Evolutionary conservation across 192 early-diverging fungal genomes (phyloP).

Genomic region (Coemansia sp.): DNA sequence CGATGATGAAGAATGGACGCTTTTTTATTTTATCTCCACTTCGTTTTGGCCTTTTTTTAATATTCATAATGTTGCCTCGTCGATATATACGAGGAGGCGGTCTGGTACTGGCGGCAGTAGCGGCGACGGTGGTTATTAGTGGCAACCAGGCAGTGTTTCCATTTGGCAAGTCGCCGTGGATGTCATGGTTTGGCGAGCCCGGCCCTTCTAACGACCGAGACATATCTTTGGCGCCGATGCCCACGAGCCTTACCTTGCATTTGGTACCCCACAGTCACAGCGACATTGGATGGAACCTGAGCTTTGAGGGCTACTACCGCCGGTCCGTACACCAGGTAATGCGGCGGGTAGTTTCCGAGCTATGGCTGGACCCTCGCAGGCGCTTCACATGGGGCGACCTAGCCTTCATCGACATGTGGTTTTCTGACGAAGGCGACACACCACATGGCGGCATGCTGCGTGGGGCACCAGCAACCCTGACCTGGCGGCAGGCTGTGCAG

Average conservation of each 20-base stretch:
- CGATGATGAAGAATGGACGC: not conserved
- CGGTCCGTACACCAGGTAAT: constrained; percentile 35
- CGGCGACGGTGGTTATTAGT: constrained; percentile 11
- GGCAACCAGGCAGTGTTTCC: constrained; percentile 35
- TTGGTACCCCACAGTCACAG: constrained; percentile 52
- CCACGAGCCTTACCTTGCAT: constrained; percentile 40
- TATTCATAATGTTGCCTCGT: constrained; percentile 20
- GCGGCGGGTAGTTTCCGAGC: constrained; percentile 24
- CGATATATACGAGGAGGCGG: constrained; percentile 17
- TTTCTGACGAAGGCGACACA: constrained; percentile 40
- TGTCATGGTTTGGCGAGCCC: constrained; percentile 35
- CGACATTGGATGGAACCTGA: constrained; percentile 56
- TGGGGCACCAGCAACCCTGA: constrained; percentile 3
- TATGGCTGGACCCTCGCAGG: constrained; percentile 27
- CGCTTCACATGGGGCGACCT: constrained; percentile 54
- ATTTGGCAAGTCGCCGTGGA: constrained; percentile 39
- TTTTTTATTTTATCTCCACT: not conserved
- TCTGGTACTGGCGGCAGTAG: not conserved
- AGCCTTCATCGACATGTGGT: constrained; percentile 50
- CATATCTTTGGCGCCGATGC: not conserved
- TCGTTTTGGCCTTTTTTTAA: not conserved
- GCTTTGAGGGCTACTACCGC: constrained; percentile 41
- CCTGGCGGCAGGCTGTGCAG: constrained; percentile 37
- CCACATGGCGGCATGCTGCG: constrained; percentile 12
- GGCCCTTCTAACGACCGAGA: constrained; percentile 31